These are phyloP conservation scores for Zancudomyces culisetae DNA, from an alignment of 371 early-diverging fungal genomes.

Conservation along the genomic window DNA sequence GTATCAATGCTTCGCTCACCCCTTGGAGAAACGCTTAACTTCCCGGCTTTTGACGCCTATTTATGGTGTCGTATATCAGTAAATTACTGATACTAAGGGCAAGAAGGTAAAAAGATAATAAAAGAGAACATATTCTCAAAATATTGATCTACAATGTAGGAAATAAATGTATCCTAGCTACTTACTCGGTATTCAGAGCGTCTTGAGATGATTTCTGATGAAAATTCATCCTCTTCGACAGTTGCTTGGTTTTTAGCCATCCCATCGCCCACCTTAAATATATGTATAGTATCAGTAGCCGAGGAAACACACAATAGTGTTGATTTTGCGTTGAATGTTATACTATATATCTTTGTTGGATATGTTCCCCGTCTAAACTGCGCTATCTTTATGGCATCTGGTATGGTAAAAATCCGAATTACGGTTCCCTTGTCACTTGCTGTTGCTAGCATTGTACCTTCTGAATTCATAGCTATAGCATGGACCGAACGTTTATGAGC, in stretches of 20 bases:
- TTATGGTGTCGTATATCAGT: too few relatives aligned
- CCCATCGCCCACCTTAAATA: constrained; percentile 44
- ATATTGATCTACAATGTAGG: too few relatives aligned
- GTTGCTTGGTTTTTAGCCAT: neutral
- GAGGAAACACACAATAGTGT: constrained; percentile 71
- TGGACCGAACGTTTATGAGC: constrained; percentile 82
- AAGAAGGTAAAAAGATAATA: too few relatives aligned
- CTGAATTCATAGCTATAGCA: constrained; percentile 63
- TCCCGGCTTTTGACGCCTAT: too few relatives aligned
- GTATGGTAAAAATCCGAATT: constrained; percentile 82
- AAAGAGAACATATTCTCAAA: too few relatives aligned
- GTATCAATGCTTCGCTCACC: too few relatives aligned
- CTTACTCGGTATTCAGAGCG: too few relatives aligned
- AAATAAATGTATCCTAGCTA: too few relatives aligned
- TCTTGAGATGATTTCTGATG: too few relatives aligned
- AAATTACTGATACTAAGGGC: too few relatives aligned
- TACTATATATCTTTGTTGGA: constrained; percentile 71
- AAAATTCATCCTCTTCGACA: too few relatives aligned
- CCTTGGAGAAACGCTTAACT: too few relatives aligned
- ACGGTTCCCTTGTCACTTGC: constrained; percentile 95
- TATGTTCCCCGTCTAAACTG: constrained; percentile 91
- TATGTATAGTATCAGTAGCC: constrained; percentile 92
- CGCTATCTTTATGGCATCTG: constrained; percentile 67
- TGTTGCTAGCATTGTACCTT: constrained; percentile 85
- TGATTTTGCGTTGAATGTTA: constrained; percentile 68